Conservation (phyloP, 495 filamentous ascomycete species). For the Xanthoparmelia taractica region DNA sequence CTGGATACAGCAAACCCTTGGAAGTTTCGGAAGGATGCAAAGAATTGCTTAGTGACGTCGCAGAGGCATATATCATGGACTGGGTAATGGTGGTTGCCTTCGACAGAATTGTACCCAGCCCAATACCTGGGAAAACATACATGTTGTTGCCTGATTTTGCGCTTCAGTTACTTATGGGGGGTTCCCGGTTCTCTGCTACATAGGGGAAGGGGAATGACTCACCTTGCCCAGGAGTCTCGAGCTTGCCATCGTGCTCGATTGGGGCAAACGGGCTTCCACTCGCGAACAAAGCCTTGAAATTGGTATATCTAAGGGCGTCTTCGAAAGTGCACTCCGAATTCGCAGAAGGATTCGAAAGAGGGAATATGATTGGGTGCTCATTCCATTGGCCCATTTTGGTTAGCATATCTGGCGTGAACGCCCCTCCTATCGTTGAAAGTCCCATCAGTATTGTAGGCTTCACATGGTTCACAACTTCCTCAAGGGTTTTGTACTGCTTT, state of each 20-base stretch:
- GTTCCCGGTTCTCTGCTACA: background rate
- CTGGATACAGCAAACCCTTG: conserved; percentile 84
- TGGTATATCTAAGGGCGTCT: conserved; percentile 79
- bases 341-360: conserved; percentile 85
- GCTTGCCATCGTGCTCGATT: conserved; percentile 51
- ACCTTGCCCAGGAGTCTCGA: conserved; percentile 78
- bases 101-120: conserved; percentile 86
- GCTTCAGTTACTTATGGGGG: background rate
- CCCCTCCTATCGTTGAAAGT: conserved; percentile 85
- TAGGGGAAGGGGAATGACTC: background rate
- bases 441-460: conserved; percentile 92
- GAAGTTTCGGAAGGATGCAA: conserved; percentile 73
- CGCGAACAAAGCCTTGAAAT: conserved; percentile 86
- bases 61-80: conserved; percentile 89
- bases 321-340: conserved; percentile 98
- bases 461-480: conserved; percentile 87
- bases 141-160: conserved; percentile 58
- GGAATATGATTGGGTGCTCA: conserved; percentile 80
- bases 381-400: conserved; percentile 77
- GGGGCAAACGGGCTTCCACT: conserved; percentile 88
- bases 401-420: conserved; percentile 85
- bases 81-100: conserved; percentile 86
- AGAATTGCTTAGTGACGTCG: conserved; percentile 63
- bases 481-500: conserved; percentile 79
- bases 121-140: conserved; percentile 97